Percentiles rank a stretch among this genome's conserved stretches.
Conservation (phyloP, 164 flowering plant genomes). For the Aristolochia fimbriata region DNA sequence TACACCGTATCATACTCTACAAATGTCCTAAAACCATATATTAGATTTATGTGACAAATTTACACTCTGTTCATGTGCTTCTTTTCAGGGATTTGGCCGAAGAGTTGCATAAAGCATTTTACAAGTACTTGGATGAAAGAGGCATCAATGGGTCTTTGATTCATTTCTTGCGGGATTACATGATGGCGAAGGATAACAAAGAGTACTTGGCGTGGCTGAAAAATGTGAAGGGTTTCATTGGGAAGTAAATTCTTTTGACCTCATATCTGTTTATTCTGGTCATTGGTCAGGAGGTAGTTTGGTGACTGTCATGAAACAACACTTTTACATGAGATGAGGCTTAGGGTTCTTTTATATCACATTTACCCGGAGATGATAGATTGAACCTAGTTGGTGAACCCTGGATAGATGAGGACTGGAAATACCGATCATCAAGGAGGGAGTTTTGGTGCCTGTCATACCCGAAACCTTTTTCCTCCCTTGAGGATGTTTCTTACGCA, state of each 20-base stretch:
- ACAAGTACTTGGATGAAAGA: slow-evolving; percentile 18
- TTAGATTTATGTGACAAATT: too few species aligned
- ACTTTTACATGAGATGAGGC: not conserved
- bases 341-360: not conserved
- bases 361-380: not conserved
- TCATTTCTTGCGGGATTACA: slow-evolving; percentile 18
- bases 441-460: too few species aligned
- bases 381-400: not conserved
- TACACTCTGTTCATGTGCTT: too few species aligned
- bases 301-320: not conserved
- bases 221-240: slow-evolving; percentile 21
- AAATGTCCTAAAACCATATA: too few species aligned
- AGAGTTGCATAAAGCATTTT: slow-evolving; percentile 11
- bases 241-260: slow-evolving; percentile 6
- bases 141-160: slow-evolving; percentile 16
- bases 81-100: slow-evolving; percentile 22
- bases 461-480: too few species aligned
- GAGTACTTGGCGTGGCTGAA: slow-evolving; percentile 23
- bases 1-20: not conserved
- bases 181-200: slow-evolving; percentile 15
- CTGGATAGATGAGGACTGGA: not conserved
- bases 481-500: too few species aligned
- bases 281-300: not conserved
- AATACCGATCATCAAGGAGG: not conserved
- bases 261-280: not conserved